phyloP scores from a whole-genome alignment of 345 rosid species.

The Eucalyptus urophylla region DNA sequence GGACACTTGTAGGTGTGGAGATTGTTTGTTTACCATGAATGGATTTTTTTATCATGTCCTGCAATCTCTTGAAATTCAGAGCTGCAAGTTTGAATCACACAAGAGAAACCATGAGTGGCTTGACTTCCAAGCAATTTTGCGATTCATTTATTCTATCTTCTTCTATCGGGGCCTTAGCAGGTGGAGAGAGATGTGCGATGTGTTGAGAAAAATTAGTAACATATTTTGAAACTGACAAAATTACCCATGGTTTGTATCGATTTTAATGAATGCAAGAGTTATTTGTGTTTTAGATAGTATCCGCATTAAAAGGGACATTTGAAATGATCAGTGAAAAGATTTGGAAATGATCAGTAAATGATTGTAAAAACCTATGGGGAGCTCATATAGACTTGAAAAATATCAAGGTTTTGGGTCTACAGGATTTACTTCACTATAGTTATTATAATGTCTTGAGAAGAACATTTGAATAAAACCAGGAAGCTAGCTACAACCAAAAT shows the following conservation, averaged over 20 bases:
- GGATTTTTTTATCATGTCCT: background rate
- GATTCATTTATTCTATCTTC: background rate
- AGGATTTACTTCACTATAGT: background rate
- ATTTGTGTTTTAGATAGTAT: background rate
- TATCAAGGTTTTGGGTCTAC: background rate
- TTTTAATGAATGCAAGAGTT: background rate
- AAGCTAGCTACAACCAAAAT: background rate
- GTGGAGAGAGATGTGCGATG: conserved; percentile 69
- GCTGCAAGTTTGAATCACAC: background rate
- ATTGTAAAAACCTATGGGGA: background rate
- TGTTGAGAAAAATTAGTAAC: background rate
- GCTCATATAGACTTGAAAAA: background rate
- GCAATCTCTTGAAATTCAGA: background rate
- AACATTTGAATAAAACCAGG: background rate
- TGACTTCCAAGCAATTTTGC: background rate
- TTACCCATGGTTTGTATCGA: no score
- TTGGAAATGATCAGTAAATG: no score
- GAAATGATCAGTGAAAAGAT: background rate
- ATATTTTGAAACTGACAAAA: background rate
- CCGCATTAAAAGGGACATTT: background rate
- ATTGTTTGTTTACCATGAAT: background rate
- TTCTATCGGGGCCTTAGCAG: conserved; percentile 2
- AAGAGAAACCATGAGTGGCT: background rate
- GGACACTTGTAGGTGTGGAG: background rate
- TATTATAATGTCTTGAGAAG: background rate